Conservation (phyloP, 257 asterid species). For the Salvia splendens region DNA sequence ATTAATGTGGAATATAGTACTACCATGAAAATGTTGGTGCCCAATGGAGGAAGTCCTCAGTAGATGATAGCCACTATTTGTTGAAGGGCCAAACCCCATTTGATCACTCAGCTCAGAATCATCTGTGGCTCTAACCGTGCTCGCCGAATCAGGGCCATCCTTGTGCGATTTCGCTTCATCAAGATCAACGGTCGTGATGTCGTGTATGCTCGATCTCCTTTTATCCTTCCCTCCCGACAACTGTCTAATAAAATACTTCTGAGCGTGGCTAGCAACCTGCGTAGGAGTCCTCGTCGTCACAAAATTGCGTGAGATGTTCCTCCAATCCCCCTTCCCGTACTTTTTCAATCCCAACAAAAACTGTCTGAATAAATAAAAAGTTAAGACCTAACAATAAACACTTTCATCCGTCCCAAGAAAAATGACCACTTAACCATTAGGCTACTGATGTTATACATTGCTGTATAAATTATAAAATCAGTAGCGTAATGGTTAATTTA, state of each 20-base stretch:
- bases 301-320: constrained; percentile 78
- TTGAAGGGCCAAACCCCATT: constrained; percentile 45
- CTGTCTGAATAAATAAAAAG: constrained; percentile 45
- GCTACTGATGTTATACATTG: too few relatives aligned
- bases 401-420: too few relatives aligned
- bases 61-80: too few relatives aligned
- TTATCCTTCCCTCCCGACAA: constrained; percentile 88
- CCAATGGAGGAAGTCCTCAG: constrained; percentile 4
- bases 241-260: constrained; percentile 87
- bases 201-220: constrained; percentile 91
- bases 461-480: too few relatives aligned
- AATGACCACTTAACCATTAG: too few relatives aligned
- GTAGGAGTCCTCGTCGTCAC: constrained; percentile 89
- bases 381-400: background rate
- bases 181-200: constrained; percentile 69
- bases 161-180: constrained; percentile 41
- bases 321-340: constrained; percentile 98
- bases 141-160: constrained; percentile 36
- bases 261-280: constrained; percentile 96
- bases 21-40: constrained; percentile 35
- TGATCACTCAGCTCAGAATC: constrained; percentile 38
- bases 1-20: constrained; percentile 49
- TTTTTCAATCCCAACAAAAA: constrained; percentile 86
- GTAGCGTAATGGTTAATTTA: too few relatives aligned
- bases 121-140: constrained; percentile 33